Conservation (phyloP, 768 basidiomycete genomes). For the Leucosporidium yakuticum region DNA sequence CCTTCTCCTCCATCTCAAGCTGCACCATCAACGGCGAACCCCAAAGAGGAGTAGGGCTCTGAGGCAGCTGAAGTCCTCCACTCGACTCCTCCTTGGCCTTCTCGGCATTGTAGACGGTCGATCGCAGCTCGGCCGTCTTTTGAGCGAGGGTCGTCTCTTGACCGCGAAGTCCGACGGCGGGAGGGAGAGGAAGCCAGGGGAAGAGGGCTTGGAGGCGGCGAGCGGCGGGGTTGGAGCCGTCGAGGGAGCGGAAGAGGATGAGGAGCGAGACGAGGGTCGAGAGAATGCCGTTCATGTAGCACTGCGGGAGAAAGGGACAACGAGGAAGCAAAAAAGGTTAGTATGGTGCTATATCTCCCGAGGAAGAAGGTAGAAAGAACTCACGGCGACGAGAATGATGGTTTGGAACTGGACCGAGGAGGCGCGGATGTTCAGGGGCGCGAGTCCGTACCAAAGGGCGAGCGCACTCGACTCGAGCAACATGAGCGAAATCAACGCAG, state of each 20-base stretch:
- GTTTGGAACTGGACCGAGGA: not conserved
- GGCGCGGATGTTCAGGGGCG: no score
- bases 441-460: not conserved
- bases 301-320: not conserved
- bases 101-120: not conserved
- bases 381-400: not conserved
- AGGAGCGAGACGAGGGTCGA: conserved; percentile 23
- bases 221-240: conserved; percentile 6
- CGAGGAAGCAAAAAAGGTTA: no score
- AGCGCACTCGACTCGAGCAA: not conserved
- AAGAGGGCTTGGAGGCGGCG: not conserved
- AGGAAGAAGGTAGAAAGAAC: not conserved
- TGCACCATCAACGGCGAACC: no score
- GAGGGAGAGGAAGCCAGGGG: conserved; percentile 21
- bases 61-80: no score
- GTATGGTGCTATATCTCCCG: no score
- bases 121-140: not conserved
- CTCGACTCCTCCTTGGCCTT: no score
- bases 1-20: no score
- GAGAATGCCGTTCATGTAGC: conserved; percentile 27
- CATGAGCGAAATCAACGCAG: conserved; percentile 9
- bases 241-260: conserved; percentile 32
- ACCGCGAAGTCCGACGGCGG: conserved; percentile 4
- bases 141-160: not conserved
- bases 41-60: no score